These are phyloP conservation scores for Xylariaceae sp. DNA, from an alignment of 2,329 filamentous ascomycete genomes.

Conservation along the genomic window DNA sequence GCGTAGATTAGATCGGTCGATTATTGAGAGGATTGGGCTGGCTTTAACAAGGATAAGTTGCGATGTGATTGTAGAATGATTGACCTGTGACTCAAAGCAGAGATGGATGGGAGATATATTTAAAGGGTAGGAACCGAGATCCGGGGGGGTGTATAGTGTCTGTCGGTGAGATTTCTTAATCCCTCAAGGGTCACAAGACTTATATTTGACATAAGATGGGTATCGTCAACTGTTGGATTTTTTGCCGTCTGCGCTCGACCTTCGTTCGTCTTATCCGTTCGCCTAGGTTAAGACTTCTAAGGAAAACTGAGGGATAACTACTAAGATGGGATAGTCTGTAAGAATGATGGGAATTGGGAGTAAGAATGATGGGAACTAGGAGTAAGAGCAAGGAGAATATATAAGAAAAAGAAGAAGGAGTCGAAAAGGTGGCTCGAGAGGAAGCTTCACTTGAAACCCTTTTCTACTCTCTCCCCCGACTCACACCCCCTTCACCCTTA, in stretches of 20 bases:
- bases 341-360: slow-evolving; percentile 6
- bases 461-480: slow-evolving; percentile 12
- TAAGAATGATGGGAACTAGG: too few species aligned
- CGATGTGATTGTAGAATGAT: background rate
- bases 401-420: background rate
- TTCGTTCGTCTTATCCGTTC: slow-evolving; percentile 9
- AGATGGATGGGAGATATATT: slow-evolving; percentile 5
- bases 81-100: slow-evolving; percentile 20
- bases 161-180: slow-evolving; percentile 6
- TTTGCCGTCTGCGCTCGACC: background rate
- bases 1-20: slow-evolving; percentile 4
- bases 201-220: background rate
- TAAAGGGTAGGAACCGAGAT: slow-evolving; percentile 19
- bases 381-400: too few species aligned
- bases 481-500: slow-evolving; percentile 3
- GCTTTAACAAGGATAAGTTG: background rate
- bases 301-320: slow-evolving; percentile 15
- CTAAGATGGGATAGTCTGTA: too few species aligned
- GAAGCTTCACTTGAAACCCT: slow-evolving; percentile 1
- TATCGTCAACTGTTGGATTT: slow-evolving; percentile 6
- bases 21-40: background rate
- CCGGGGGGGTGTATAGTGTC: slow-evolving; percentile 14
- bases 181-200: slow-evolving; percentile 12
- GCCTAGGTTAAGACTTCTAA: slow-evolving; percentile 1
- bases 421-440: slow-evolving; percentile 2